phyloP scores from a whole-genome alignment of 1,284 basidiomycete species.

The Ganoderma multipileum region DNA sequence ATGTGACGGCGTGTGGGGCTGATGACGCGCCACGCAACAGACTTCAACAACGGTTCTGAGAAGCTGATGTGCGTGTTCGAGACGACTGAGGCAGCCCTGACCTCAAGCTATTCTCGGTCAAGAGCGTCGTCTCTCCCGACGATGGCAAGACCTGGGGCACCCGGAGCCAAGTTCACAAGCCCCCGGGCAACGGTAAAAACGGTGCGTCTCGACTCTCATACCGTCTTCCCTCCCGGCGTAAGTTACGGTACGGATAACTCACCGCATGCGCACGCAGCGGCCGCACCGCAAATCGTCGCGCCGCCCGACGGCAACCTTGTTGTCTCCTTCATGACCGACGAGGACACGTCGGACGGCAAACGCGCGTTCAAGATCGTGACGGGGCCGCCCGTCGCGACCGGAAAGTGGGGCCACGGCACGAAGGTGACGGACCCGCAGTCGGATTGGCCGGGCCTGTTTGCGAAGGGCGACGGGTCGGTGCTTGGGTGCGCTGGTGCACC shows the following conservation, averaged over 20 bases:
- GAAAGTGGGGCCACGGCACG: constrained; percentile 11
- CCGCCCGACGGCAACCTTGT: background rate
- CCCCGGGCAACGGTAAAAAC: background rate
- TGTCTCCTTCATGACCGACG: background rate
- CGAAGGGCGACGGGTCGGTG: constrained; percentile 12
- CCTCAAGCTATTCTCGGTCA: constrained; percentile 7
- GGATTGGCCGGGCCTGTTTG: constrained; percentile 5
- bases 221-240: background rate
- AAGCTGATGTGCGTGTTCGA: constrained; percentile 18
- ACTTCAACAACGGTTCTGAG: constrained; percentile 15
- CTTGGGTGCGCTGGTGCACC: background rate
- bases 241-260: no score
- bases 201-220: background rate
- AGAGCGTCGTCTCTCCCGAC: constrained; percentile 14
- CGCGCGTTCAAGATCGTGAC: constrained; percentile 19
- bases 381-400: background rate
- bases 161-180: background rate
- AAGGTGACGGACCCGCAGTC: constrained; percentile 3
- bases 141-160: background rate
- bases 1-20: background rate
- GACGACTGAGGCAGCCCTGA: constrained; percentile 15
- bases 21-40: constrained; percentile 9
- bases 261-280: background rate
- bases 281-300: constrained; percentile 11
- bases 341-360: background rate